Evolutionary conservation across 768 basidiomycete genomes (phyloP), one percentile per base, ranked within the genome.

Genomic region (Termitomyces sp.): DNA sequence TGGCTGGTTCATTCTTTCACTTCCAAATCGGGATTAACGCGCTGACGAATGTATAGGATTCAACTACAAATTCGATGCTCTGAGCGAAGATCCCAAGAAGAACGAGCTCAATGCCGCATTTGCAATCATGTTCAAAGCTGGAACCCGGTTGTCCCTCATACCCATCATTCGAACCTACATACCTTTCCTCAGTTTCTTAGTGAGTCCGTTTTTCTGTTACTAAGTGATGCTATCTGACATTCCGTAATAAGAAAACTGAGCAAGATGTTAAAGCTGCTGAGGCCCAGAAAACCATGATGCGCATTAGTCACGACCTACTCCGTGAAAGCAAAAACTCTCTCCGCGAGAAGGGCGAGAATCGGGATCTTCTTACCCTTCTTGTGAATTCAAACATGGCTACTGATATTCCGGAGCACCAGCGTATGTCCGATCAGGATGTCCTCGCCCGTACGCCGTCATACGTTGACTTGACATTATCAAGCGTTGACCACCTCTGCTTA

Each of bases 311-410:
- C 48, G 70, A 77, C 49, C 68, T 84, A 18, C 59, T 82, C 3
- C 52, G 59, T 2, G 71, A 79, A 28, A 82, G 79, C 65, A 85
- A 82, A 64, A 49, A 60, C 18, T 64, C 62, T 14, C 63, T 62
- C 14, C 61, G 63, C 12, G 60, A 62, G 33, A 63, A 64, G 50
- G 57, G 52, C 23, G 50, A n/a, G 9, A 73, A 65, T 70, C 76
- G 81, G 12, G 85, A 85, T 68, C 61, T 86, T 16, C 69, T 86
- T 20, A 79, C 78, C 18, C 60, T 71, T 30, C 53, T 71, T 13
- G 73, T 85, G 54, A 75, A 73, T 59, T 82, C 83, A 6, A 86
- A 86, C 63, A 76, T 83, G 75, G 79, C 79, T 5, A 72, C 73
- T 0, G 81, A 84, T 63, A 23, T 55, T n/a, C 63, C 63, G 10